Evolutionary conservation across 352 stramenopile species (phyloP), one percentile per base, ranked within the genome.

Genomic region (Pythium aristosporum): DNA sequence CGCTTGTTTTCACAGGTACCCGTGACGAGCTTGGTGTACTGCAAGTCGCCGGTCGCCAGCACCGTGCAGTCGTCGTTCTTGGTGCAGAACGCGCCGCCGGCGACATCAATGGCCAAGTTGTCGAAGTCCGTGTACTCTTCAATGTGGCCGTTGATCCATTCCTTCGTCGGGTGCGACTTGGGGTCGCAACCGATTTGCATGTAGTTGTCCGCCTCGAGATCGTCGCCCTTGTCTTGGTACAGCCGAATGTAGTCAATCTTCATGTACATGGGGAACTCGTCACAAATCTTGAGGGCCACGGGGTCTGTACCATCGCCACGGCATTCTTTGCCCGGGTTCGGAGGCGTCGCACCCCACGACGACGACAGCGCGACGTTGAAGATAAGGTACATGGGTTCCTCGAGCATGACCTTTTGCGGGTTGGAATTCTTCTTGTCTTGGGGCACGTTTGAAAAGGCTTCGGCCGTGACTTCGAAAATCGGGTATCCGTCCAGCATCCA

Each of bases 341-440:
- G 81, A 2, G 81, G 83, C 5, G 64, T 82, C 1, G 76, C 68
- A 66, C 78, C 91, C 95, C 95, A 98, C 28, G 90, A 85, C 16
- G 74, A 84, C 9, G 89, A 97, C 16, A 98, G 73, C 1, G 93
- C 93, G 5, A 96, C 96, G 75, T 98, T 98, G 54, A 98, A 77
- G 42, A 98, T 85, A 25, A 98, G 54, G 65, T 96, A 97, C 79
- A 96, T 97, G 3, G 95, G 95, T 71, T 98, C 95, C 47, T 92
- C 80, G 13, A 91, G 57, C 80, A 88, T 87, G 20, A 89, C 59
- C 50, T 89, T 91, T n/a, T 73, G 67, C 3, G 80, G 80, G 28
- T 91, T 91, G 3, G 51, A 65, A n/a, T 71, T 80, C 41, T 63
- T 66, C 0, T 28, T 34, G 53, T 84, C 77, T 57, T 89, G 82